phyloP scores from a whole-genome alignment of 2,329 filamentous ascomycete genomes.

The Colletotrichum sp. region DNA sequence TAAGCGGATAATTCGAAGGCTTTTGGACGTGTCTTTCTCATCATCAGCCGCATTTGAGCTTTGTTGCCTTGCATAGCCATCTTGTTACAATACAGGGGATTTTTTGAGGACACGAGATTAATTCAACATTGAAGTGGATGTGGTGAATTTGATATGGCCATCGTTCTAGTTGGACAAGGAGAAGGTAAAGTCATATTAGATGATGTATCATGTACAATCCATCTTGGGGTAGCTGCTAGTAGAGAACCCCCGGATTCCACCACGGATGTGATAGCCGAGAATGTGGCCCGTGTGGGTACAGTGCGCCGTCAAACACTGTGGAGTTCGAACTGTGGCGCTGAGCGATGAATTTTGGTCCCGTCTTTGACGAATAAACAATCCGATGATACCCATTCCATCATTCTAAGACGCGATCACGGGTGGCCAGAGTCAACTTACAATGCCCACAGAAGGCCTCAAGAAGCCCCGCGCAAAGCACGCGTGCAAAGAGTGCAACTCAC shows the following conservation, averaged over 20 bases:
- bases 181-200: not conserved
- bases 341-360: not conserved
- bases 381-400: not conserved
- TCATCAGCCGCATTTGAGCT: not conserved
- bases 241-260: not conserved
- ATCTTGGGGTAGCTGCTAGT: not conserved
- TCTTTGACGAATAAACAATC: not conserved
- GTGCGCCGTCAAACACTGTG: not conserved
- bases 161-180: not conserved
- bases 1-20: fast-evolving
- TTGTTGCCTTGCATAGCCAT: not conserved
- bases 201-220: not conserved
- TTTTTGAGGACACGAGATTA: no score
- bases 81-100: not conserved
- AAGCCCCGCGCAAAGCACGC: constrained; percentile 25
- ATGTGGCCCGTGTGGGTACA: not conserved
- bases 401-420: not conserved
- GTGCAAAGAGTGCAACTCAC: constrained; percentile 26
- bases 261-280: not conserved
- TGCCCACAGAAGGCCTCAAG: not conserved
- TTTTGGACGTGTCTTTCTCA: not conserved
- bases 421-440: not conserved
- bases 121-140: no score
- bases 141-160: no score
- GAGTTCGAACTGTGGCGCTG: not conserved